phyloP scores from a whole-genome alignment of 208 protist genomes.

The Acanthamoeba sp. region DNA sequence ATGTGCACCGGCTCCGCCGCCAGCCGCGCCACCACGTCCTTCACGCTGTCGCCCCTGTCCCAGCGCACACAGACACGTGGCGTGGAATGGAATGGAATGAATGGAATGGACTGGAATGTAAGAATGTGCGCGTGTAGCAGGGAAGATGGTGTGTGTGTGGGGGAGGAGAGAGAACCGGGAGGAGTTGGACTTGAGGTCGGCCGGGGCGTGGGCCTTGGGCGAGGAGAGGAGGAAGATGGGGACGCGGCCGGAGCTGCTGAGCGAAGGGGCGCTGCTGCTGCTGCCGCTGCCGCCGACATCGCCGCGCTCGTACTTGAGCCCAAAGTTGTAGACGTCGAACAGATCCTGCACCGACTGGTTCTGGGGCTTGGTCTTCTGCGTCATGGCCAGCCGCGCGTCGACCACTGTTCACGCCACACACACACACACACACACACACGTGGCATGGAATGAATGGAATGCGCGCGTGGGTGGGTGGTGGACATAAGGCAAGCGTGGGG shows the following conservation, averaged over 20 bases:
- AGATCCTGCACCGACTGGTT: conserved; percentile 39
- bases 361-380: neutral
- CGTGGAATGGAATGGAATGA: too few relatives aligned
- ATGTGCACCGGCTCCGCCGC: conserved; percentile 6
- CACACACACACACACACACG: neutral
- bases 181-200: neutral
- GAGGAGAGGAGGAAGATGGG: neutral
- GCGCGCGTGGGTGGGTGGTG: too few relatives aligned
- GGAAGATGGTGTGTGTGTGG: too few relatives aligned
- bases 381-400: neutral
- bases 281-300: neutral
- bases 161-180: too few relatives aligned
- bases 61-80: neutral
- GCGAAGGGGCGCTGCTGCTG: neutral
- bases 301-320: conserved; percentile 12
- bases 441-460: too few relatives aligned
- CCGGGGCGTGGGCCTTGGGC: neutral
- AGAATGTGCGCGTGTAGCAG: too few relatives aligned
- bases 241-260: neutral
- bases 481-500: too few relatives aligned
- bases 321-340: conserved; percentile 47
- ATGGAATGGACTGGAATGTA: too few relatives aligned
- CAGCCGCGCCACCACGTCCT: neutral
- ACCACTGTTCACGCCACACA: neutral
- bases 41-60: neutral